Evolutionary conservation across 345 rosid species (phyloP), one percentile per base, ranked within the genome.

Genomic region (Lagerstroemia speciosa): DNA sequence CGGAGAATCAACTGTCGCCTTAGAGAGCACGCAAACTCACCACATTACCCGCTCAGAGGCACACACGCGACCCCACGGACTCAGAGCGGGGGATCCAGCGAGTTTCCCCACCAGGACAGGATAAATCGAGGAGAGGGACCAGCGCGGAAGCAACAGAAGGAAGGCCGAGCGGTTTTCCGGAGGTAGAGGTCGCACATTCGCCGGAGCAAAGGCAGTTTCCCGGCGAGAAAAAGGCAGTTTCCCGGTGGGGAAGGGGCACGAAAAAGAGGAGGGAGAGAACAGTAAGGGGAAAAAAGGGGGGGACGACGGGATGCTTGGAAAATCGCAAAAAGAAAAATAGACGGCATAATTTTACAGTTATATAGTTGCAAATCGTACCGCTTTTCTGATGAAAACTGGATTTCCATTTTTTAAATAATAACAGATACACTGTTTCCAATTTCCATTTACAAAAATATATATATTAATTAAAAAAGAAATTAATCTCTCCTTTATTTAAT

Each of bases 41-140:
- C 94, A 90, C 99, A 95, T 95, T 95, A 85, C 69, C 67, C 78
- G 52, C 58, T 67, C 75, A 81, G 75, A 80, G 69, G 78, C 80
- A 65, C 73, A 73, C 64, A 73, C 73, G 65, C 55, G 70, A 67
- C 72, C 69, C 72, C 71, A 75, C 83, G 63, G 70, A 46, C 85
- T 71, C 85, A 75, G 73, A 74, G 46, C 65, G 65, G 69, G 87
- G 91, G 98, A 89, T 91, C 97, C 91, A 63, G 76, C 53, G 67
- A 78, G 58, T 73, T 77, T 77, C 65, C 48, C 61, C 73, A 67
- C 78, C 48, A 72, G 40, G 82, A 50, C 73, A 69, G 61, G 71
- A 36, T 30, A 8, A 55, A 72, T 27, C 61, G 32, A 37, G 33
- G 62, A 32, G 33, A 52, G 12, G 29, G 16, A 22, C 19, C 53